These are phyloP conservation scores for Auricularia auricula-judae DNA, from an alignment of 768 basidiomycete genomes.

Conservation along the genomic window DNA sequence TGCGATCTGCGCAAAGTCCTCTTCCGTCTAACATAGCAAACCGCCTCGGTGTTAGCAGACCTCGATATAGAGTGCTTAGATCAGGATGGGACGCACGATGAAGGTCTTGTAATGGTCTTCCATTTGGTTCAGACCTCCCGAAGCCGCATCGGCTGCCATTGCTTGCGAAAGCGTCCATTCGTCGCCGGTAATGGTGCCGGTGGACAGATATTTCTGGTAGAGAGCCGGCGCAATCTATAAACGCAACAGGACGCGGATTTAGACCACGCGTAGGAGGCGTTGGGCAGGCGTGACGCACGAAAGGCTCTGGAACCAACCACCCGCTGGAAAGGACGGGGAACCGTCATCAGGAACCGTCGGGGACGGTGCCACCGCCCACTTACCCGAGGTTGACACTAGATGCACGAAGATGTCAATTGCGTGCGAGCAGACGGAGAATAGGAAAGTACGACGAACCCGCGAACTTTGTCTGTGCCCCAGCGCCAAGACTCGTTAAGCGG, in stretches of 20 bases:
- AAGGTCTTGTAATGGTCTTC: slow-evolving; percentile 91
- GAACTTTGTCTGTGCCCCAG: slow-evolving; percentile 61
- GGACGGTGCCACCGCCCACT: not conserved
- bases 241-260: not conserved
- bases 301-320: slow-evolving; percentile 82
- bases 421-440: not conserved
- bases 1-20: slow-evolving; percentile 90
- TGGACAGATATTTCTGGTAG: slow-evolving; percentile 53
- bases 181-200: slow-evolving; percentile 34
- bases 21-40: slow-evolving; percentile 54
- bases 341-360: not conserved
- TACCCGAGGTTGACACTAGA: slow-evolving; percentile 68
- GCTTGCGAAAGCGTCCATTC: slow-evolving; percentile 73
- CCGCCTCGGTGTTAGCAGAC: slow-evolving; percentile 4
- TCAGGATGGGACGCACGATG: slow-evolving; percentile 43
- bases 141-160: slow-evolving; percentile 59
- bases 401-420: not conserved
- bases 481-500: slow-evolving; percentile 76
- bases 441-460: slow-evolving; percentile 36
- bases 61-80: not conserved
- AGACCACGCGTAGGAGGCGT: no score
- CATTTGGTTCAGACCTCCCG: slow-evolving; percentile 56
- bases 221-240: slow-evolving; percentile 50
- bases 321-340: slow-evolving; percentile 26
- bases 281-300: not conserved